Base-by-base conservation (phyloP, 2,329 filamentous ascomycete genomes). In the Talaromyces marneffei region DNA sequence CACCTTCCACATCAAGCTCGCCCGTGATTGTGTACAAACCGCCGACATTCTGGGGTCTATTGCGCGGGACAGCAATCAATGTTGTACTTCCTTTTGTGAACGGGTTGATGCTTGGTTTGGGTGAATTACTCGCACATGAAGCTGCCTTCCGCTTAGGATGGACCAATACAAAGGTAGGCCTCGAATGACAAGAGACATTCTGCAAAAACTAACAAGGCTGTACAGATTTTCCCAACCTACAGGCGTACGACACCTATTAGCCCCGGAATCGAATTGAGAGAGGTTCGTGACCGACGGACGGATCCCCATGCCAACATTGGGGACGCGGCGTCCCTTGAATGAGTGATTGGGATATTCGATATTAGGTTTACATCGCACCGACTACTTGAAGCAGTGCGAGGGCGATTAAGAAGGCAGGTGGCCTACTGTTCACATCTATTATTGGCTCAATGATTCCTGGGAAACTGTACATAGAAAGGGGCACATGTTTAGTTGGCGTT, bases 61-160 rank as follows among this genome's bases (percentile, higher is more conserved):
- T 97, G 59, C 86, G 93, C 60, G 91, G 94, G 39, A 91, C 92
- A 16, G 92, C 92, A 5, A 99, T 99, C 78, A 99, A 99, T 74
- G 80, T 99, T n/a, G 70, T 99, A 1, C 78, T 99, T 20, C 94
- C 94, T 0, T 99, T 99, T 71, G 86, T 99, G 71, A 99, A 99
- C 78, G 94, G 94, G 52, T 85, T 99, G 81, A 99, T 99, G 94
- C 79, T 99, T 70, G 94, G 94, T 2, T 97, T 99, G 71, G 94
- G 94, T 67, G 94, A 99, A 79, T 79, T 99, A 57, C 93, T 99
- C 75, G 94, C 94, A 59, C 94, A 99, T 72, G 94, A 99, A 79
- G 88, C 91, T 56, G 94, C 94, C 1, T 99, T 93, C 72, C 82
- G 93, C 70, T 79, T 97, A 68, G 94, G 94, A 63, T 99, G 94